Evolutionary conservation across 768 basidiomycete species (phyloP).

Genomic region (Daedaleopsis sinensis): DNA sequence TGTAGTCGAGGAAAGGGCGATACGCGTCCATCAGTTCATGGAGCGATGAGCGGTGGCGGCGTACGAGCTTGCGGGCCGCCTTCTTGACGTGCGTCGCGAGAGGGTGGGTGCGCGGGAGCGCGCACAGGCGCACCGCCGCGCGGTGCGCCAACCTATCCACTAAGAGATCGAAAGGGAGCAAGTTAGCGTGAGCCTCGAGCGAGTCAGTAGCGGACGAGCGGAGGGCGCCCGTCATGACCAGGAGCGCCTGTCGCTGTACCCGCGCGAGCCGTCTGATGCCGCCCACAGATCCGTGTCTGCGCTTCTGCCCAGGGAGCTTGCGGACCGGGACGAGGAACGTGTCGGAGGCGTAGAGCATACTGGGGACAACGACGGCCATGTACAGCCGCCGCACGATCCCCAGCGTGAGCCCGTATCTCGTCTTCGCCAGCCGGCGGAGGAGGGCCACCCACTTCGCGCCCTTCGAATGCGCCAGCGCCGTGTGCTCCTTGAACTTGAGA

Average conservation of each 20-base stretch:
- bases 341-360: no score
- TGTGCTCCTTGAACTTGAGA: constrained; percentile 30
- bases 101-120: constrained; percentile 22
- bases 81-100: constrained; percentile 10
- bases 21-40: constrained; percentile 29
- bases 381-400: constrained; percentile 30
- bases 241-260: no score
- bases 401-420: constrained; percentile 23
- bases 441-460: constrained; percentile 26
- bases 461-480: constrained; percentile 22
- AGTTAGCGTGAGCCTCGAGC: constrained; percentile 23
- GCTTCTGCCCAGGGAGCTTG: not conserved
- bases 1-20: constrained; percentile 12
- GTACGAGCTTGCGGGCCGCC: constrained; percentile 8
- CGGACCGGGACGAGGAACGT: constrained; percentile 5
- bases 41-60: constrained; percentile 22
- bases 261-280: constrained; percentile 12
- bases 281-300: constrained; percentile 1
- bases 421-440: constrained; percentile 25
- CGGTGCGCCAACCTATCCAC: constrained; percentile 19
- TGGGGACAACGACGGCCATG: no score
- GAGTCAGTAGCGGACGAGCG: no score
- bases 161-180: constrained; percentile 22
- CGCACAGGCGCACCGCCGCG: constrained; percentile 19
- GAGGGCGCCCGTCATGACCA: no score